A percentile compares a stretch with the other conserved stretches of the same genome.
These are phyloP conservation scores for Aspergillus floridensis DNA, from an alignment of 2,329 filamentous ascomycete species.

Conservation along the genomic window DNA sequence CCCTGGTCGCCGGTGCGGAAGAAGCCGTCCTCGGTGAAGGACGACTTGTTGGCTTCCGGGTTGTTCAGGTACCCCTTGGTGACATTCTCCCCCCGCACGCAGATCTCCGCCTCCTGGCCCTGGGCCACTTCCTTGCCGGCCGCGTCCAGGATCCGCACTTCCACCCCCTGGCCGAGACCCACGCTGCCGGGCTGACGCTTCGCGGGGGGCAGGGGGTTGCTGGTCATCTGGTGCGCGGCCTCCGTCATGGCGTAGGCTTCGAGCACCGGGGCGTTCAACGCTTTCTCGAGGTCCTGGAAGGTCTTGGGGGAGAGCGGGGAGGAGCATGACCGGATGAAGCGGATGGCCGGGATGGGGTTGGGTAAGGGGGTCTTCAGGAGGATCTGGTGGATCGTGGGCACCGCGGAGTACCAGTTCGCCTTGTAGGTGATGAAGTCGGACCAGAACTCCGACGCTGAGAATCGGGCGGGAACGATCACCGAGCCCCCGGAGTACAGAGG, in stretches of 20 bases:
- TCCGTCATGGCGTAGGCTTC: slow-evolving; percentile 95
- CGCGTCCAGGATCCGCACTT: slow-evolving; percentile 72
- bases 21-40: slow-evolving; percentile 73
- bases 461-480: slow-evolving; percentile 73
- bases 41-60: slow-evolving; percentile 67
- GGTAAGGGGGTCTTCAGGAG: slow-evolving; percentile 72
- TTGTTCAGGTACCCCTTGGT: slow-evolving; percentile 87
- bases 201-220: slow-evolving; percentile 65
- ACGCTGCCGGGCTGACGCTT: slow-evolving; percentile 79
- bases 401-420: slow-evolving; percentile 89
- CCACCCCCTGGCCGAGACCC: slow-evolving; percentile 78
- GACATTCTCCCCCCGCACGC: slow-evolving; percentile 77
- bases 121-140: slow-evolving; percentile 66
- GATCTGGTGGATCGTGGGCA: slow-evolving; percentile 91
- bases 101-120: slow-evolving; percentile 76
- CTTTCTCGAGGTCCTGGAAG: slow-evolving; percentile 74
- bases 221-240: slow-evolving; percentile 58
- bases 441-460: slow-evolving; percentile 84
- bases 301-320: slow-evolving; percentile 78
- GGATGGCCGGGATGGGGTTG: slow-evolving; percentile 66
- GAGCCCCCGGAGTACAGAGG: slow-evolving; percentile 74
- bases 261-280: slow-evolving; percentile 74
- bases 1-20: slow-evolving; percentile 89
- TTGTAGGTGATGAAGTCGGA: slow-evolving; percentile 67
- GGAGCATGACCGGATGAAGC: slow-evolving; percentile 85